Conservation (phyloP, 805 yeast species). For the Yamadazyma kitorensis region DNA sequence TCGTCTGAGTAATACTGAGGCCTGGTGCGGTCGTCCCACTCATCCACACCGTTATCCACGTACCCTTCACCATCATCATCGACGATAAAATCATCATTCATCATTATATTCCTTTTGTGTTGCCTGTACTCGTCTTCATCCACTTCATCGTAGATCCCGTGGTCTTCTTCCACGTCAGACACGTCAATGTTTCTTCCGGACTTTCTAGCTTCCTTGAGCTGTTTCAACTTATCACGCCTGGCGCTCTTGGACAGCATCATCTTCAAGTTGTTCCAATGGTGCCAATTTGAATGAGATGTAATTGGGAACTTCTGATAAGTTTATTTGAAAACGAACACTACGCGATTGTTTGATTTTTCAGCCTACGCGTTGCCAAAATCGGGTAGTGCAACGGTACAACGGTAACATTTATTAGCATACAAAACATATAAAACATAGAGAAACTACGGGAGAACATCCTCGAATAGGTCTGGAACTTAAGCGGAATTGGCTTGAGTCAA, state of each 20-base stretch:
- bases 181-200: conserved; percentile 48
- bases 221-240: conserved; percentile 17
- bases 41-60: conserved; percentile 89
- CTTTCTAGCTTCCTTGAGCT: conserved; percentile 34
- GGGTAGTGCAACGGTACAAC: too few relatives aligned
- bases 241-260: conserved; percentile 31
- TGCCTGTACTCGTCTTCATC: conserved; percentile 77
- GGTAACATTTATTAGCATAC: too few relatives aligned
- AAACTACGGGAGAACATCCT: too few relatives aligned
- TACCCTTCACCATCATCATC: conserved; percentile 94
- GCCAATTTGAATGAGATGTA: too few relatives aligned
- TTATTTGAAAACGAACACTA: too few relatives aligned
- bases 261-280: too few relatives aligned
- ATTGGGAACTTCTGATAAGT: too few relatives aligned
- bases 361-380: too few relatives aligned
- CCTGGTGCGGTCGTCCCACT: conserved; percentile 63
- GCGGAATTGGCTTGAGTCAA: conserved; percentile 1
- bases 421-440: too few relatives aligned
- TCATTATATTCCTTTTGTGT: conserved; percentile 73
- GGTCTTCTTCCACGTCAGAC: conserved; percentile 39
- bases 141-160: conserved; percentile 74
- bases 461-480: too few relatives aligned
- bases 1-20: conserved; percentile 58
- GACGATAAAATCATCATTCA: conserved; percentile 90
- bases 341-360: too few relatives aligned